Percentiles rank a stretch among this genome's conserved stretches.
phyloP scores from a whole-genome alignment of 164 flowering plant genomes.

The Vitis amurensis region DNA sequence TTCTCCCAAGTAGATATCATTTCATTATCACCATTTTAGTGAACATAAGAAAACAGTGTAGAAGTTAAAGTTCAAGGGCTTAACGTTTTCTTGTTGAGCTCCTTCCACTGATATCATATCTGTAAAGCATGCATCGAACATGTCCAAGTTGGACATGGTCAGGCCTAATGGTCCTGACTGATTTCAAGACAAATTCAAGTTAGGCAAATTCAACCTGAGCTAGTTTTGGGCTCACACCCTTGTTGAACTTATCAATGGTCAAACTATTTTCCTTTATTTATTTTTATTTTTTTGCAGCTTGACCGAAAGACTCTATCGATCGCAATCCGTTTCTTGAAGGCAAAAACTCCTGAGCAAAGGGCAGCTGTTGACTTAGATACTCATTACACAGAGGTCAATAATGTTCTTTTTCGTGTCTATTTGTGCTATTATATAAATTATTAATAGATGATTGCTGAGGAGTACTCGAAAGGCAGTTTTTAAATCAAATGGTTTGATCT shows the following conservation, averaged over 20 bases:
- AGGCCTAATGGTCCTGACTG: too few species aligned
- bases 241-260: not conserved
- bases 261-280: not conserved
- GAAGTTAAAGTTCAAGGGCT: too few species aligned
- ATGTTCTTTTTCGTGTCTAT: not conserved
- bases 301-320: constrained; percentile 60
- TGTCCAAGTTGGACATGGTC: not conserved
- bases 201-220: too few species aligned
- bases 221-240: too few species aligned
- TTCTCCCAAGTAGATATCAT: too few species aligned
- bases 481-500: too few species aligned
- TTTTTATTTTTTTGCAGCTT: constrained; percentile 48
- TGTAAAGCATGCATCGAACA: not conserved
- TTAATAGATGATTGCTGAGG: too few species aligned
- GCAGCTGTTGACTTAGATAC: constrained; percentile 97
- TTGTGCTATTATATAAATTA: too few species aligned
- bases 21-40: not conserved
- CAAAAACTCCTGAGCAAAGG: constrained; percentile 89
- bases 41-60: not conserved
- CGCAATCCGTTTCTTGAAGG: constrained; percentile 75
- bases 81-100: too few species aligned
- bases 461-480: too few species aligned
- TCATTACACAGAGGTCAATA: constrained; percentile 70
- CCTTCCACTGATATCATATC: too few species aligned
- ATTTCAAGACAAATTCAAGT: too few species aligned